Percentiles rank a stretch among this genome's conserved stretches.
Evolutionary conservation across 2,329 filamentous ascomycete species (phyloP).

Genomic region (Phaeosphaeriaceae sp.): DNA sequence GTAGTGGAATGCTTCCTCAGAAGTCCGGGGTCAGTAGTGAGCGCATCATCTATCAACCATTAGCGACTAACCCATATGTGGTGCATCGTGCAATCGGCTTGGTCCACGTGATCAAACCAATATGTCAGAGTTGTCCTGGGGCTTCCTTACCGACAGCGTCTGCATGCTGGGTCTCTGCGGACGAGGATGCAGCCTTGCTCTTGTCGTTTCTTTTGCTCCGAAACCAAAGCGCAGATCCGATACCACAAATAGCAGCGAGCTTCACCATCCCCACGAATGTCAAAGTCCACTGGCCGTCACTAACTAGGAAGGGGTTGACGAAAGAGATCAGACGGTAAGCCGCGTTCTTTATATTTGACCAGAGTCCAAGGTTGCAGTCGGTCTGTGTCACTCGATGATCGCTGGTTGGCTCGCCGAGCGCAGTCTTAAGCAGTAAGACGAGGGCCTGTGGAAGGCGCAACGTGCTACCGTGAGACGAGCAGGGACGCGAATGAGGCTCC

Average conservation of each 20-base stretch:
- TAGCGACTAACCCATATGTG: conserved; percentile 9
- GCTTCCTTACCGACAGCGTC: conserved; percentile 35
- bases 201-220: conserved; percentile 32
- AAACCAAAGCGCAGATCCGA: conserved; percentile 45
- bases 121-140: conserved; percentile 13
- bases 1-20: conserved; percentile 78
- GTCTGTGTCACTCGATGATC: conserved; percentile 28
- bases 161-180: conserved; percentile 25
- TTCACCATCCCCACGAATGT: conserved; percentile 49
- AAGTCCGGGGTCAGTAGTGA: conserved; percentile 75
- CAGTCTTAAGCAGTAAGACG: conserved; percentile 38
- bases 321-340: conserved; percentile 25
- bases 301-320: conserved; percentile 33
- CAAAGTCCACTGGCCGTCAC: conserved; percentile 22
- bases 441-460: conserved; percentile 47
- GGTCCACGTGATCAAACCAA: conserved; percentile 15
- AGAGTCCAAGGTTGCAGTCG: conserved; percentile 32
- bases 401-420: conserved; percentile 32
- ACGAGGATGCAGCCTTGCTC: conserved; percentile 18
- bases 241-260: conserved; percentile 45
- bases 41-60: conserved; percentile 48
- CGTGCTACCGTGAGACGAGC: conserved; percentile 39
- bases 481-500: conserved; percentile 46
- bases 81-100: neutral
- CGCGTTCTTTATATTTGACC: conserved; percentile 36